Evolutionary conservation across 2,329 filamentous ascomycete genomes (phyloP), one percentile per base, ranked within the genome.

Genomic region (Penicillium sp.): DNA sequence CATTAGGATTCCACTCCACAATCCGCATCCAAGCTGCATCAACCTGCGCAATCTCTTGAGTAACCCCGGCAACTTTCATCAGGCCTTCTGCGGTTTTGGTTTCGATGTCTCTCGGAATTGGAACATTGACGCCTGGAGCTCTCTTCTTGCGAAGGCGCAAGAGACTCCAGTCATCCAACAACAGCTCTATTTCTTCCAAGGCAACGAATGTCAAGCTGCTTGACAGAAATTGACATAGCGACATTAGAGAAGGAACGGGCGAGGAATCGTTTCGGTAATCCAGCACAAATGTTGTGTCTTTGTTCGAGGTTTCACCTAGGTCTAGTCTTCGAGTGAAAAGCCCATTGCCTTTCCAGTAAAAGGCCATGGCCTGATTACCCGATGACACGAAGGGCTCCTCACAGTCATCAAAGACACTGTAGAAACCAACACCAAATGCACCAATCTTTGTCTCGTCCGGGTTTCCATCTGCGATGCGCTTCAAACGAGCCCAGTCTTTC

Each of bases 261-360:
- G 91, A 93, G 0, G 89, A 92, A 28, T 84, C 84, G 69, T 95
- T 96, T 66, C 94, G 84, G 72, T 97, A 96, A 68, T 97, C 92
- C 43, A 99, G 81, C 43, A 96, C 86, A 68, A 99, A 99, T n/a
- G 87, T 88, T 2, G 95, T 99, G 63, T 93, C 84, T 29, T 78
- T 78, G 50, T 80, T 87, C 15, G 79, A 75, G 65, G 83, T 83
- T 42, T 84, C 79, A 1, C 88, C 85, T 7, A 96, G 75, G 60
- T 86, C 85, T 21, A 94, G 81, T 62, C 90, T 89, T 64, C 92
- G 88, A 23, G 95, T 99, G 70, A 96, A 97, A 1, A 99, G 81
- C 5, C 90, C 90, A 70, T 97, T 97, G n/a, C 89, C 92, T 72
- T 96, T 97, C 95, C 94, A 99, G 76, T 96, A 99, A 68, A 99